These are phyloP conservation scores for Sphaerulina vaccinii DNA, from an alignment of 2,329 filamentous ascomycete genomes.

Conservation along the genomic window DNA sequence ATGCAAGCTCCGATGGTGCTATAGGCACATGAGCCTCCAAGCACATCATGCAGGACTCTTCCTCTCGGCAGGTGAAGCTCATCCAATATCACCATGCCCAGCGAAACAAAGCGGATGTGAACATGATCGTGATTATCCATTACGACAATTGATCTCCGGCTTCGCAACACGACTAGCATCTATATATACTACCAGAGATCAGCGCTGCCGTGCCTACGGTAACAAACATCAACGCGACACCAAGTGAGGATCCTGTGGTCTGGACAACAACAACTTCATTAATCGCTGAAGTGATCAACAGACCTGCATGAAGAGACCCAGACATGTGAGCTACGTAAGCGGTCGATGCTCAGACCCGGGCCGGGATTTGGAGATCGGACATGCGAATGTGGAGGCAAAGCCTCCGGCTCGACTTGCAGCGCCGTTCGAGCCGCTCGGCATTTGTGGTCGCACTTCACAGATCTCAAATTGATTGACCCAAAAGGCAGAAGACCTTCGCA, in stretches of 20 bases:
- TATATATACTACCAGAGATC: not conserved
- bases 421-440: not conserved
- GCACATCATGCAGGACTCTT: conserved; percentile 8
- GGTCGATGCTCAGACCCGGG: not conserved
- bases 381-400: not conserved
- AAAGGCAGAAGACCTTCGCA: not conserved
- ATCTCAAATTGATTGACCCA: not conserved
- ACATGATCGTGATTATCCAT: conserved; percentile 13
- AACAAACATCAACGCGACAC: not conserved
- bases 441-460: not conserved
- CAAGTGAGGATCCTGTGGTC: not conserved
- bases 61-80: conserved; percentile 17
- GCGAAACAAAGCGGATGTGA: conserved; percentile 8
- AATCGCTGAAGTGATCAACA: not conserved
- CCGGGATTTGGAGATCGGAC: not conserved
- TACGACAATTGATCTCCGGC: not conserved
- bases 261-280: too few species aligned
- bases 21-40: conserved; percentile 14
- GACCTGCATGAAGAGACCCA: not conserved
- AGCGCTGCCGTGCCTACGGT: not conserved
- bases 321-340: not conserved
- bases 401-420: not conserved
- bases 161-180: not conserved
- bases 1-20: conserved; percentile 17
- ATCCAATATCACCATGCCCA: conserved; percentile 20